Conservation (phyloP, 305 asterid species). For the Lippia alba region DNA sequence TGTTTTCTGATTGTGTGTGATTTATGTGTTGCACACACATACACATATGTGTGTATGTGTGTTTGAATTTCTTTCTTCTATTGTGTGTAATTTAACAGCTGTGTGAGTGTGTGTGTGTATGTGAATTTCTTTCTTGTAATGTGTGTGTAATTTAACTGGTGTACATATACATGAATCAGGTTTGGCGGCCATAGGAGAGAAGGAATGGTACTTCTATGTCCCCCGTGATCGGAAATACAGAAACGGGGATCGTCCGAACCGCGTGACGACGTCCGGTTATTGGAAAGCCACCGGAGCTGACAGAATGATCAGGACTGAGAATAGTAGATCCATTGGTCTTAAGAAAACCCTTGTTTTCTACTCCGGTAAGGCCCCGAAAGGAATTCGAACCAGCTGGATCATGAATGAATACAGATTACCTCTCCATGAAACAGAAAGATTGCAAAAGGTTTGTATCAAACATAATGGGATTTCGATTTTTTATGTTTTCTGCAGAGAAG, state of each 20-base stretch:
- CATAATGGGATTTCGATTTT: not conserved
- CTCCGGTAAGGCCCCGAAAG: conserved; percentile 85
- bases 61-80: not conserved
- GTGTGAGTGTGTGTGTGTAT: no score
- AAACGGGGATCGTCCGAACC: conserved; percentile 82
- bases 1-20: no score
- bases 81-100: no score
- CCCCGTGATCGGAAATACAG: conserved; percentile 77
- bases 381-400: conserved; percentile 79
- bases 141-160: not conserved
- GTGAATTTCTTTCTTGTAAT: not conserved
- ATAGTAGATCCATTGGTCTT: conserved; percentile 61
- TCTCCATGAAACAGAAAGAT: conserved; percentile 74
- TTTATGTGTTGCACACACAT: not conserved
- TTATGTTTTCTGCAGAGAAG: not conserved
- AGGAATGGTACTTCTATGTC: conserved; percentile 84
- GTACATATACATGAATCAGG: conserved; percentile 34
- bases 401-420: conserved; percentile 85
- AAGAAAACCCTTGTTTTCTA: conserved; percentile 87
- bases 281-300: conserved; percentile 92
- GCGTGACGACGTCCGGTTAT: conserved; percentile 80
- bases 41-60: no score
- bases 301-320: conserved; percentile 67
- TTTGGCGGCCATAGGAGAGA: conserved; percentile 85
- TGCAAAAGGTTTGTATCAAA: conserved; percentile 58